Base-by-base conservation (phyloP, 1,284 basidiomycete genomes). In the Gomphus sp. region DNA sequence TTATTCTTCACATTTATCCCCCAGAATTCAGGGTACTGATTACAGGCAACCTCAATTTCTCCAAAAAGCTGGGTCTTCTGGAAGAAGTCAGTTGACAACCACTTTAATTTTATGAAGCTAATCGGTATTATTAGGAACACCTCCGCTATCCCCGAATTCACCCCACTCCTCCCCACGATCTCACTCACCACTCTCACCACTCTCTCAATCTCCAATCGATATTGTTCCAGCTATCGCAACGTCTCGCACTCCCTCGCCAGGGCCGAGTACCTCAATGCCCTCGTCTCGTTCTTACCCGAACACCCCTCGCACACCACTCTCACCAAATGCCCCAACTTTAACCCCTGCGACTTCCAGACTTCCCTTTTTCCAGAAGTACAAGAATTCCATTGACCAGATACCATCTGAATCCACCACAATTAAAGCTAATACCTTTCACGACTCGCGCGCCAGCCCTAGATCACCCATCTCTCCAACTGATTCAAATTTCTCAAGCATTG, bases 351-450 rank as follows among this genome's bases (percentile, higher is more conserved):
- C 62, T 14, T 59, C 62, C 3, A 62, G 67, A 39, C 62, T 74
- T 49, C 71, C 74, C 2, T 79, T 80, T 67, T 77, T 80, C 63
- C 78, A 81, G 60, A 75, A 74, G 61, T 76, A 77, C 69, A 75
- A 77, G 66, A 69, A 69, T 54, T 65, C 67, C 69, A 58, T 65
- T 70, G 63, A 64, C 60, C 6, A 55, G 45, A 56, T 58, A n/a
- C 50, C 55, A 36, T 37, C 45, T 25, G 48, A 54, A n/a, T 54
- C 63, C 16, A 50, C 55, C n/a, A 37, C 51, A 28, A n/a, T 57
- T 37, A 47, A 43, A 58, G 37, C 45, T 34, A 37, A 58, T 47
- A 55, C 60, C 31, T 52, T 60, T 48, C 55, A 61, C 16, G 59
- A 57, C 49, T 41, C 54, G 53, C 61, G 47, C 6, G 51, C 39